Evolutionary conservation across 768 basidiomycete genomes (phyloP).

Genomic region (Boletus insuetus): DNA sequence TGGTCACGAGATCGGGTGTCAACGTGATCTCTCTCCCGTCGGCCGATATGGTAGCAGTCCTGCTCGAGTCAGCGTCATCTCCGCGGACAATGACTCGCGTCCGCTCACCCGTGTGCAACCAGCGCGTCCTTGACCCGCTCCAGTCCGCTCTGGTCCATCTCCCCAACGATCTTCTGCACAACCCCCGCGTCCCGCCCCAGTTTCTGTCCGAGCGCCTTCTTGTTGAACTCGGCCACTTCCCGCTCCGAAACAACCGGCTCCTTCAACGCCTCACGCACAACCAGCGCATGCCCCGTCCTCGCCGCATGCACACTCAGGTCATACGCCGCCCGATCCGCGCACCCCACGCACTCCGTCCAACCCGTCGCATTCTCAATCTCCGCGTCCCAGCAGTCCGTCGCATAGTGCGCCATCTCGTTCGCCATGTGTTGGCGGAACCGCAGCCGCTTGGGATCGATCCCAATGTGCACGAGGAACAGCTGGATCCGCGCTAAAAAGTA

Average conservation of each 20-base stretch:
- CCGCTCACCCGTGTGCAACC: slow-evolving; percentile 57
- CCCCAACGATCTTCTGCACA: slow-evolving; percentile 62
- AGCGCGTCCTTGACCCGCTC: slow-evolving; percentile 67
- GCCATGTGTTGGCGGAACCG: slow-evolving; percentile 98
- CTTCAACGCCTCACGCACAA: slow-evolving; percentile 83
- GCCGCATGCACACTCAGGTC: slow-evolving; percentile 88
- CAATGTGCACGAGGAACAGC: slow-evolving; percentile 87
- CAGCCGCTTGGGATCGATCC: slow-evolving; percentile 77
- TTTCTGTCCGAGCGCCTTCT: slow-evolving; percentile 84
- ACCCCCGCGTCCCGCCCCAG: slow-evolving; percentile 79
- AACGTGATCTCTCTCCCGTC: slow-evolving; percentile 70
- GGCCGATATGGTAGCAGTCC: slow-evolving; percentile 53
- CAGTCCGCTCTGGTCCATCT: slow-evolving; percentile 65
- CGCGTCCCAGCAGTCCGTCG: slow-evolving; percentile 99
- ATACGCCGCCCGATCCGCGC: slow-evolving; percentile 97
- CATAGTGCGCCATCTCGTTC: slow-evolving; percentile 99
- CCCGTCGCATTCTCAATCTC: slow-evolving; percentile 85
- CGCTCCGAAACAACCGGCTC: slow-evolving; percentile 83
- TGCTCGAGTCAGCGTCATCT: slow-evolving; percentile 25
- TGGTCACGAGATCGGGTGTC: slow-evolving; percentile 68
- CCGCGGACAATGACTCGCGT: background rate
- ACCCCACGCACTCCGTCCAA: slow-evolving; percentile 99
- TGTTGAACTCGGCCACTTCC: slow-evolving; percentile 77
- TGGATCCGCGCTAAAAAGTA: slow-evolving; percentile 95
- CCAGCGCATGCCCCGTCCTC: slow-evolving; percentile 79